Conservation (phyloP, 2,329 filamentous ascomycete species). For the Pyrenophora seminiperda region DNA sequence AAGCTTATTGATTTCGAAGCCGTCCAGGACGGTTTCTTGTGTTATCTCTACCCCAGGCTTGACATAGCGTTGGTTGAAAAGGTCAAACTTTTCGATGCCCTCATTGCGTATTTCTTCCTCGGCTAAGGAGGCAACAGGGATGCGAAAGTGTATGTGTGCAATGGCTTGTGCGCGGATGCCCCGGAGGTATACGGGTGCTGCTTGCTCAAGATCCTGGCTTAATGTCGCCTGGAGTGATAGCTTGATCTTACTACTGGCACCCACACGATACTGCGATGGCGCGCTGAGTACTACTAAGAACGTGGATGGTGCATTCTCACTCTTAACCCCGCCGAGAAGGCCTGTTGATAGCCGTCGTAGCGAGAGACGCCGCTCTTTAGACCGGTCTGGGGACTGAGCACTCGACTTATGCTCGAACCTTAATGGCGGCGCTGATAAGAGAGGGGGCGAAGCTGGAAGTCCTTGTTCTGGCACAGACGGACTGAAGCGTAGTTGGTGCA, state of each 20-base stretch:
- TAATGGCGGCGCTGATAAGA: slow-evolving; percentile 15
- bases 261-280: slow-evolving; percentile 20
- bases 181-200: slow-evolving; percentile 24
- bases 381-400: slow-evolving; percentile 14
- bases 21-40: slow-evolving; percentile 11
- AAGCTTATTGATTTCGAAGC: slow-evolving; percentile 20
- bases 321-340: slow-evolving; percentile 12
- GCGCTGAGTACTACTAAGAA: slow-evolving; percentile 21
- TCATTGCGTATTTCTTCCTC: slow-evolving; percentile 16
- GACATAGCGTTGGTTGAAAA: slow-evolving; percentile 27
- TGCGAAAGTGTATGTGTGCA: slow-evolving; percentile 21
- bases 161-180: slow-evolving; percentile 26
- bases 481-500: slow-evolving; percentile 25
- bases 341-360: slow-evolving; percentile 15
- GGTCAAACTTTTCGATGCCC: slow-evolving; percentile 21
- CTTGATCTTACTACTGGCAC: slow-evolving; percentile 16
- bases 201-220: slow-evolving; percentile 5
- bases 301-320: slow-evolving; percentile 15
- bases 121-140: slow-evolving; percentile 14
- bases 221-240: slow-evolving; percentile 19
- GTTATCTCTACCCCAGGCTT: slow-evolving; percentile 23
- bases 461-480: slow-evolving; percentile 22
- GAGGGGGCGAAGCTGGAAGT: background rate
- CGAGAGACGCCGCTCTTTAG: slow-evolving; percentile 9
- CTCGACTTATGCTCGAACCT: slow-evolving; percentile 20